Evolutionary conservation across 345 rosid species (phyloP), one percentile per base, ranked within the genome.

Genomic region (Citrus cavaleriei): DNA sequence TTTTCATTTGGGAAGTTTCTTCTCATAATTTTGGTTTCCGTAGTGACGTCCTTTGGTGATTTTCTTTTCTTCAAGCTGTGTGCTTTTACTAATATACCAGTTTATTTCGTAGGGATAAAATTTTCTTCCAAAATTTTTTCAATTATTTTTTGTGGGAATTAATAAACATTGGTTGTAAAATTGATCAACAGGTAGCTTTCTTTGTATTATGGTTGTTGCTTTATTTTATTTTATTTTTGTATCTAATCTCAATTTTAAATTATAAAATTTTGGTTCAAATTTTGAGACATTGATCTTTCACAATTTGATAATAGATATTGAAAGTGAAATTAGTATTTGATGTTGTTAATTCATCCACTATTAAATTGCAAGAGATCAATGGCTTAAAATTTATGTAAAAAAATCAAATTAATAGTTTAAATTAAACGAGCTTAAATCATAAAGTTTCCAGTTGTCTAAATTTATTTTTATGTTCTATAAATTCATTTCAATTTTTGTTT

Each of bases 1-100:
- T 27, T 27, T 27, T 75, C 71, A 66, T 51, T 69, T 57, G 65
- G 46, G 57, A 79, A 66, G 63, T 24, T 68, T 13, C 64, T 32
- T 30, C 61, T 51, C 65, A 35, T 68, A 68, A 59, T 80, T 74
- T 74, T 79, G 75, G 32, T 68, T 61, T 68, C 35, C 12, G n/a
- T 13, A 40, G 71, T 5, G 24, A 46, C 21, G 21, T 70, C 72
- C 27, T 60, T 30, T 37, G 35, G 9, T 55, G 34, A 35, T 67
- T 35, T 54, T n/a, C 19, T 54, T 24, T 63, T 24, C 19, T 38
- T 38, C 46, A 21, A 67, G 10, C 25, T 16, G 21, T 70, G 34
- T 24, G 51, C 5, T 12, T 19, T 25, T 37, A 54, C 30, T 37
- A 63, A 63, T 70, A 46, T 70, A 19, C 27, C 76, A 49, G 64